Evolutionary conservation across 2,329 filamentous ascomycete genomes (phyloP).

Genomic region (Coniochaeta hoffmannii): DNA sequence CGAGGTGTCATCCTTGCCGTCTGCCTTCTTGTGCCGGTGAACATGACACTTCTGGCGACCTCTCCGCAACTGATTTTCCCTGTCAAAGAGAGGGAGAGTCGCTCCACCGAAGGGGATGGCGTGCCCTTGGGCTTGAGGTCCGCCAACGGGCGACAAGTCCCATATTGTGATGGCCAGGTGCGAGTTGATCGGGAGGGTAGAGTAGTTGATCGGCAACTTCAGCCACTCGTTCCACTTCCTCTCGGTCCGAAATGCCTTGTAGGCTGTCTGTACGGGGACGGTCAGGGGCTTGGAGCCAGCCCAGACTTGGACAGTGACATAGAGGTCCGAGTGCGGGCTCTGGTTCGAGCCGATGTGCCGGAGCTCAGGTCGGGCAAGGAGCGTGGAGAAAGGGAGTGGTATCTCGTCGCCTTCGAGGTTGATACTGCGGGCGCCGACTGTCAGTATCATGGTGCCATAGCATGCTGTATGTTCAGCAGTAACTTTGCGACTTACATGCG

Average conservation of each 20-base stretch:
- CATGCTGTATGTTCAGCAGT: too few species aligned
- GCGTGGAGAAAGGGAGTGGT: slow-evolving; percentile 66
- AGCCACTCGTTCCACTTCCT: slow-evolving; percentile 93
- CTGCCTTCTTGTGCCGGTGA: slow-evolving; percentile 74
- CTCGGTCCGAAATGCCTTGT: slow-evolving; percentile 79
- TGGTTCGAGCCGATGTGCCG: slow-evolving; percentile 83
- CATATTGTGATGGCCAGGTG: slow-evolving; percentile 89
- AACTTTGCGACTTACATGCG: slow-evolving; percentile 52
- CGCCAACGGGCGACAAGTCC: slow-evolving; percentile 81
- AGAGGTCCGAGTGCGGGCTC: slow-evolving; percentile 79
- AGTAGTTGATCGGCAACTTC: slow-evolving; percentile 75
- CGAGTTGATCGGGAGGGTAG: slow-evolving; percentile 71
- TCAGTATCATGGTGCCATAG: background rate
- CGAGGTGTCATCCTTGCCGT: slow-evolving; percentile 71
- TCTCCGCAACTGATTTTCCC: slow-evolving; percentile 83
- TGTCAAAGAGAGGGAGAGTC: slow-evolving; percentile 85
- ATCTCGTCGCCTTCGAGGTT: slow-evolving; percentile 73
- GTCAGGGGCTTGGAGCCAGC: slow-evolving; percentile 92
- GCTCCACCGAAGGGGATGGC: slow-evolving; percentile 91
- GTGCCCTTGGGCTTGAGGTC: slow-evolving; percentile 62
- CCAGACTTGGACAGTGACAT: slow-evolving; percentile 89
- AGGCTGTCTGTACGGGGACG: slow-evolving; percentile 84
- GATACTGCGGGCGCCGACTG: slow-evolving; percentile 43
- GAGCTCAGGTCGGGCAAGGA: slow-evolving; percentile 71
- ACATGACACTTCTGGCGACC: slow-evolving; percentile 87